phyloP scores from a whole-genome alignment of 2,329 filamentous ascomycete species.

The Xylariaceae sp. region DNA sequence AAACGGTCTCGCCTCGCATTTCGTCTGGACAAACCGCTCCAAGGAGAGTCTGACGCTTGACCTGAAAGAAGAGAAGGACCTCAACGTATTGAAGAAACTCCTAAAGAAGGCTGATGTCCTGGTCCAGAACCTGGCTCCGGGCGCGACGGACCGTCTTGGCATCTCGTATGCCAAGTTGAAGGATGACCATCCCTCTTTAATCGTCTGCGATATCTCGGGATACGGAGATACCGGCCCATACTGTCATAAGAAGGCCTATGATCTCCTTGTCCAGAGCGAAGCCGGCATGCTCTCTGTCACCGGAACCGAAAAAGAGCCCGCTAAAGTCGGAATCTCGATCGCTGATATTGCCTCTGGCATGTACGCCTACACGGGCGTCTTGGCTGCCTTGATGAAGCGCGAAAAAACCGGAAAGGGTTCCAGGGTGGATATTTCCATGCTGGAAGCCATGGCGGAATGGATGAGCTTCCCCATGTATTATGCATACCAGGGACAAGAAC shows the following conservation, averaged over 20 bases:
- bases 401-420: constrained; percentile 44
- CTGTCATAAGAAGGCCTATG: constrained; percentile 50
- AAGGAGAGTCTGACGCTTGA: constrained; percentile 50
- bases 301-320: constrained; percentile 39
- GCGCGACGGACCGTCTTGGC: constrained; percentile 43
- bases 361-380: constrained; percentile 47
- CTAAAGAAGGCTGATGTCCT: constrained; percentile 44
- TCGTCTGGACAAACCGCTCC: constrained; percentile 51
- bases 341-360: constrained; percentile 50
- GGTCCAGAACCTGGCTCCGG: constrained; percentile 50
- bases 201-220: constrained; percentile 52
- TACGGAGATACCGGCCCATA: constrained; percentile 49
- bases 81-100: constrained; percentile 39
- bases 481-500: constrained; percentile 40
- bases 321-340: constrained; percentile 50
- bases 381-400: constrained; percentile 46
- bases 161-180: constrained; percentile 42
- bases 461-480: constrained; percentile 55
- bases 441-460: constrained; percentile 55
- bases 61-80: constrained; percentile 41
- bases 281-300: constrained; percentile 49
- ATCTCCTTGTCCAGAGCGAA: constrained; percentile 51
- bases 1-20: constrained; percentile 46
- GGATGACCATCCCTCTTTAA: constrained; percentile 39
- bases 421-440: constrained; percentile 52